These are phyloP conservation scores for Lachnellula willkommii DNA, from an alignment of 2,329 filamentous ascomycete genomes.

Conservation along the genomic window DNA sequence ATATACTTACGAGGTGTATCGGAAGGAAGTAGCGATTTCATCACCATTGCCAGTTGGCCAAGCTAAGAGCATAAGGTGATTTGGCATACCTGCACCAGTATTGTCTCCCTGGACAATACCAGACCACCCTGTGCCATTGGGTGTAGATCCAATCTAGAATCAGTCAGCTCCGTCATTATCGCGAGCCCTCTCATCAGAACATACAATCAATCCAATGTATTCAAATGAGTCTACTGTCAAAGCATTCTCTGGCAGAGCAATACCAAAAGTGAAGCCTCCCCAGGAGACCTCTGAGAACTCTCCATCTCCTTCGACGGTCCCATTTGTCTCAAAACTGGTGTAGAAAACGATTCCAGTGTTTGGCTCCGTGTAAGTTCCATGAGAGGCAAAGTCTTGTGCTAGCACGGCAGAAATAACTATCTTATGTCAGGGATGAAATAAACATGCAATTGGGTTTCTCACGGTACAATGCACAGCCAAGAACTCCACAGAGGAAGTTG, in stretches of 20 bases:
- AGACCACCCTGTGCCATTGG: conserved; percentile 49
- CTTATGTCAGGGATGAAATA: conserved; percentile 5
- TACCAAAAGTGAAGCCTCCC: conserved; percentile 48
- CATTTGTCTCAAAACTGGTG: conserved; percentile 41
- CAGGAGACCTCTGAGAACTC: conserved; percentile 23
- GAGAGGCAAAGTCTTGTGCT: conserved; percentile 28
- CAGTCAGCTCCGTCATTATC: conserved; percentile 1
- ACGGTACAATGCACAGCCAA: conserved; percentile 23
- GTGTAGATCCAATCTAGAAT: conserved; percentile 38
- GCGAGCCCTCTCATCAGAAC: conserved; percentile 11
- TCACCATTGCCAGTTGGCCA: conserved; percentile 46
- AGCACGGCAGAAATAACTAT: conserved; percentile 19
- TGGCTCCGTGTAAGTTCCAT: conserved; percentile 38
- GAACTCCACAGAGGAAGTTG: conserved; percentile 18
- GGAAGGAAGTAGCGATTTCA: conserved; percentile 52
- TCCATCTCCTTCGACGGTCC: conserved; percentile 32
- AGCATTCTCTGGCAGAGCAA: conserved; percentile 48
- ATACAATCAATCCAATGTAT: conserved; percentile 55
- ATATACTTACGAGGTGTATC: conserved; percentile 41
- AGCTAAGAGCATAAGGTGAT: conserved; percentile 51
- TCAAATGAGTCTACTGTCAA: conserved; percentile 45
- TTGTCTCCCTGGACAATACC: conserved; percentile 50
- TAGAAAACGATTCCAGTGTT: conserved; percentile 50
- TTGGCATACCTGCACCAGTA: conserved; percentile 43
- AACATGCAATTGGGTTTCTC: conserved; percentile 3